Conservation (phyloP, 441 rosid species). For the Pelargonium myrrhifolium region DNA sequence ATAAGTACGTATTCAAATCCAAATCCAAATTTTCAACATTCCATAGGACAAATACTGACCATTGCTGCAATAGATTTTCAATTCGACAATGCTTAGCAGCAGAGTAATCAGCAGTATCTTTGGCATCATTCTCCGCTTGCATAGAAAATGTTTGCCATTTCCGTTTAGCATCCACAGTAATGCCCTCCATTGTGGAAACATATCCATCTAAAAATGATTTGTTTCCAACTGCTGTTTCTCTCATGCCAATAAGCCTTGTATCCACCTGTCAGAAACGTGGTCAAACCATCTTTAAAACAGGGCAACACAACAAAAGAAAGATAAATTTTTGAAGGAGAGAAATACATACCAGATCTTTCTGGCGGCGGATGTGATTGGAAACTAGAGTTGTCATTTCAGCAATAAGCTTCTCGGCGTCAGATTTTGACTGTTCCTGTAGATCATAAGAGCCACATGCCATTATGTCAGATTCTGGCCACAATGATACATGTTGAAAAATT, state of each 20-base stretch:
- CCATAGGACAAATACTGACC: constrained; percentile 37
- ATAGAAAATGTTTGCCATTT: constrained; percentile 75
- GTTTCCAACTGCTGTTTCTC: constrained; percentile 49
- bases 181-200: constrained; percentile 49
- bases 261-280: constrained; percentile 55
- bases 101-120: constrained; percentile 57
- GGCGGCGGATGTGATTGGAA: constrained; percentile 63
- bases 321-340: not conserved
- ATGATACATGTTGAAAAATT: constrained; percentile 6
- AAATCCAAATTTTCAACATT: not conserved
- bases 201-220: constrained; percentile 61
- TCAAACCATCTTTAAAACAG: constrained; percentile 19
- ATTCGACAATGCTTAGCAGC: constrained; percentile 93
- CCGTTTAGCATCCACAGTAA: constrained; percentile 80
- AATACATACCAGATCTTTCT: constrained; percentile 71
- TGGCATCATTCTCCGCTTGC: constrained; percentile 70
- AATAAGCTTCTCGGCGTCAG: constrained; percentile 75
- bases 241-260: constrained; percentile 58
- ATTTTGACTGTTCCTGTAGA: constrained; percentile 76
- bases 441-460: constrained; percentile 11
- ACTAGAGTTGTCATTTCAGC: constrained; percentile 70
- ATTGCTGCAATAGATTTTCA: constrained; percentile 69
- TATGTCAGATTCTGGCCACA: not conserved
- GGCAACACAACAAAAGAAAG: not conserved
- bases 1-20: constrained; percentile 7